phyloP scores from a whole-genome alignment of 345 rosid genomes.

The Xanthoceras sorbifolium region DNA sequence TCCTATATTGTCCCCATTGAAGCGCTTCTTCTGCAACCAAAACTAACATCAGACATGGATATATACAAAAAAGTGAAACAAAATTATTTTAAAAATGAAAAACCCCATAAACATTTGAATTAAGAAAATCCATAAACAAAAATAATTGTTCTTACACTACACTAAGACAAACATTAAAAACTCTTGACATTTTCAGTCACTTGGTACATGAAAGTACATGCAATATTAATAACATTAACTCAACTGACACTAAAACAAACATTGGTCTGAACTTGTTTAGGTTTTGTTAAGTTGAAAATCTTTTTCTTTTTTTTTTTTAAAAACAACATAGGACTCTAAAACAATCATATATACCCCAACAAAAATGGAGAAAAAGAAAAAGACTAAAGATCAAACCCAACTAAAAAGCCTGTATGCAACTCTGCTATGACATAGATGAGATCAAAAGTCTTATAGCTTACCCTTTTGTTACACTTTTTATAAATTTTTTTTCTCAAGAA shows the following conservation, averaged over 20 bases:
- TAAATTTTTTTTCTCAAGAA: slow-evolving; percentile 14
- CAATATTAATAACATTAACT: not conserved
- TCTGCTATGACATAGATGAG: not conserved
- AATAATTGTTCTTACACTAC: not conserved
- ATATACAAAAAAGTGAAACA: not conserved
- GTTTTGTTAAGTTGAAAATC: not conserved
- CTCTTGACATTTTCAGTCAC: not conserved
- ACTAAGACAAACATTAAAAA: no score
- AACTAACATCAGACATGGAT: not conserved
- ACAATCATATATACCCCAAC: not conserved
- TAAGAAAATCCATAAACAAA: not conserved
- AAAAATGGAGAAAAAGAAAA: not conserved
- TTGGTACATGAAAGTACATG: not conserved
- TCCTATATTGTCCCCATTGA: slow-evolving; percentile 36
- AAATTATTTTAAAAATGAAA: not conserved
- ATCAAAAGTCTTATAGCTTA: not conserved
- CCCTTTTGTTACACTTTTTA: not conserved
- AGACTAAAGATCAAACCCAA: not conserved
- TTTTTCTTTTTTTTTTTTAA: not conserved
- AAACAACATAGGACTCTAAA: not conserved
- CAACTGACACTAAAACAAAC: not conserved
- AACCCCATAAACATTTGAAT: not conserved
- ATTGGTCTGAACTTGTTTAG: no score
- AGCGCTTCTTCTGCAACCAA: slow-evolving; percentile 50
- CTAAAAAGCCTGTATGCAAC: no score